These are phyloP conservation scores for Diaporthe ilicicola DNA, from an alignment of 2,329 filamentous ascomycete species.

Conservation along the genomic window DNA sequence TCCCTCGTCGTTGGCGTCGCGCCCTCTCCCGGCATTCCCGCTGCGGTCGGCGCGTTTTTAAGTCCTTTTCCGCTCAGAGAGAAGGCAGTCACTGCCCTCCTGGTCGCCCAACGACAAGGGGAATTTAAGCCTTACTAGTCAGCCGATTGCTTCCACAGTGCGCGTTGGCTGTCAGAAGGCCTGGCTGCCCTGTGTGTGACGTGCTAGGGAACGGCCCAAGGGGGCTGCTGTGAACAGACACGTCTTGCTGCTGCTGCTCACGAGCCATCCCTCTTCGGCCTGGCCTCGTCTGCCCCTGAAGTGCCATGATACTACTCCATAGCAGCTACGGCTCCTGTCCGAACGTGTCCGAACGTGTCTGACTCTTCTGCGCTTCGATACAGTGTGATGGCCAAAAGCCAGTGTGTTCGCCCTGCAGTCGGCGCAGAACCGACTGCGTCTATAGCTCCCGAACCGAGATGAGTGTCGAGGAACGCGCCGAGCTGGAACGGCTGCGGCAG, in stretches of 20 bases:
- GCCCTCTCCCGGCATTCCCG: background rate
- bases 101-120: background rate
- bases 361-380: background rate
- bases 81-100: background rate
- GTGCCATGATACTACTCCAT: too few species aligned
- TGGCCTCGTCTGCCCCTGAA: background rate
- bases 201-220: background rate
- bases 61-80: too few species aligned
- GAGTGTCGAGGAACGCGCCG: background rate
- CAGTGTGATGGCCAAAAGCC: conserved; percentile 30
- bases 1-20: too few species aligned
- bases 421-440: conserved; percentile 19
- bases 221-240: background rate
- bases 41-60: background rate
- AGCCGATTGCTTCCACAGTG: too few species aligned
- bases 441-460: conserved; percentile 16
- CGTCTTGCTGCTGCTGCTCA: background rate
- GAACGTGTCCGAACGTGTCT: background rate
- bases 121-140: background rate
- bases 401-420: conserved; percentile 23
- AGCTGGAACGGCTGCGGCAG: conserved; percentile 14
- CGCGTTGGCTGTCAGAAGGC: too few species aligned
- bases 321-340: background rate
- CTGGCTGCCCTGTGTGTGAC: background rate
- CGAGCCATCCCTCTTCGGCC: background rate